Evolutionary conservation across 164 flowering plant species (phyloP), one percentile per base, ranked within the genome.

Genomic region (Sextonia rubra): DNA sequence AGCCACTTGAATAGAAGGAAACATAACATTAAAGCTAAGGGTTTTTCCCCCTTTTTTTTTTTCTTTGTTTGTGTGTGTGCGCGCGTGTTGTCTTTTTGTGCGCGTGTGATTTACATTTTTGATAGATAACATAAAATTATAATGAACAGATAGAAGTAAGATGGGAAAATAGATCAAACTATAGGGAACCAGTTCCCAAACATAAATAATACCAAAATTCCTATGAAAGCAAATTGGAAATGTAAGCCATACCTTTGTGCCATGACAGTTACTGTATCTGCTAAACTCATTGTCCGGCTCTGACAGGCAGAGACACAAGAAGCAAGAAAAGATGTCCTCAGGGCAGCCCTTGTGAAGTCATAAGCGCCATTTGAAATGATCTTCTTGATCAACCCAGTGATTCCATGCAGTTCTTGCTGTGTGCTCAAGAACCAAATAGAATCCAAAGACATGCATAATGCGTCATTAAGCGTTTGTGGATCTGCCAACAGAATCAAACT

Each of bases 291-390:
- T 6, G 93, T 89, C 70, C 89, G 83, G 77, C 95, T 90, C 78
- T 91, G 97, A 71, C 98, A 93, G 7, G 97, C 97, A 76, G 98
- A 93, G 62, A 93, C 98, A 71, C 98, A 93, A 0, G 98, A 93
- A 77, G 98, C 98, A 68, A 93, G 91, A 82, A 93, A 93, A 0
- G 96, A 93, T 76, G 98, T 93, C 79, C 98, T 83, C 26, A 93
- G 88, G 25, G 95, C 95, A 25, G 98, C 98, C 82, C 98, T 85
- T 7, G 97, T 90, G 78, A 91, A 93, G 81, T 93, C 98, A 78
- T 82, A 85, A 74, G 98, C 98, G 71, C 98, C 98, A 79, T 82
- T 83, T 26, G 80, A 74, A 72, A 93, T 85, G 61, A 93, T 83
- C 85, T 87, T 85, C 81, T 81, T 87, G 64, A 93, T 88, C 81